Evolutionary conservation across 163 green algal species (phyloP).

Genomic region (Chlamydomonas reinhardtii): DNA sequence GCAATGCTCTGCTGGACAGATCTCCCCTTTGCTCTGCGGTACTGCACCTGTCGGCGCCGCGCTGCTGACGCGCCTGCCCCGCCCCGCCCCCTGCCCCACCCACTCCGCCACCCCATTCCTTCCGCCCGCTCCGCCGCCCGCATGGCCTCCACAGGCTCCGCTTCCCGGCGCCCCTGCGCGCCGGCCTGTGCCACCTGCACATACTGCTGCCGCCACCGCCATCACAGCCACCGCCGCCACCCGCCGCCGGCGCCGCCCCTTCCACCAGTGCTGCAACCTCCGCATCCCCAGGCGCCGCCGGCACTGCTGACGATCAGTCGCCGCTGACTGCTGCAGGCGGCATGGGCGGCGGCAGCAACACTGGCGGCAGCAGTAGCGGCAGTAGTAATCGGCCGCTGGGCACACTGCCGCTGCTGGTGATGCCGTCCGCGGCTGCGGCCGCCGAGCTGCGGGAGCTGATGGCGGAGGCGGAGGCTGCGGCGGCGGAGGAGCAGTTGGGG

Average conservation of each 20-base stretch:
- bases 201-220: background rate
- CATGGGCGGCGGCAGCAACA: too few relatives aligned
- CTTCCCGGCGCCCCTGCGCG: background rate
- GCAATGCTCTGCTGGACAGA: too few relatives aligned
- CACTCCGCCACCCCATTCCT: background rate
- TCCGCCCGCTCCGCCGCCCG: too few relatives aligned
- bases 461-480: background rate
- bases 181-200: constrained; percentile 6
- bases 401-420: constrained; percentile 30
- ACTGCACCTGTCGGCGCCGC: too few relatives aligned
- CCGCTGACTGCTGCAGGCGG: background rate
- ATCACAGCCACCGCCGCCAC: background rate
- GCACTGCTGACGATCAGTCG: background rate
- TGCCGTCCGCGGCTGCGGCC: background rate
- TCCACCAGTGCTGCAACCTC: background rate
- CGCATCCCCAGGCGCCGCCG: background rate
- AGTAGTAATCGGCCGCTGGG: constrained; percentile 1
- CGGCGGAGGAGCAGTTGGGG: background rate
- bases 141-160: constrained; percentile 7
- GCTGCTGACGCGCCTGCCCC: too few relatives aligned
- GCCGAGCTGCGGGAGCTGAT: background rate
- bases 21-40: too few relatives aligned
- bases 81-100: background rate
- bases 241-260: background rate
- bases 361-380: background rate